Conservation (phyloP, 164 flowering plant species). For the Kalanchoe fedtschenkoi region DNA sequence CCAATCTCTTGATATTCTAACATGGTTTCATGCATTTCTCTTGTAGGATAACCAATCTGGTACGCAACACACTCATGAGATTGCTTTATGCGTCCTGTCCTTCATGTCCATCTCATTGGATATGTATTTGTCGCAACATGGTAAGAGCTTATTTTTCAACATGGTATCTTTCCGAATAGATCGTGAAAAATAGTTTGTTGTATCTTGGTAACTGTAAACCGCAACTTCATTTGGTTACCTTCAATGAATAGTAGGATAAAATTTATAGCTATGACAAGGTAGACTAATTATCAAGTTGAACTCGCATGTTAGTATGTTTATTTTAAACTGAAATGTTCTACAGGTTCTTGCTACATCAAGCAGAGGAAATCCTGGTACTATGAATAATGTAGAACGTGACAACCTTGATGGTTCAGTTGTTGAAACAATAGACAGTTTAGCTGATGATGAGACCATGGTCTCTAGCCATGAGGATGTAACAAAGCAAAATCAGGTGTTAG, state of each 20-base stretch:
- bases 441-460: conserved; percentile 93
- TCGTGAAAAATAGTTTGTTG: neutral
- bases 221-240: too few relatives aligned
- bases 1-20: neutral
- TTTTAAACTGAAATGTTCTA: conserved; percentile 13
- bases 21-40: neutral
- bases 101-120: conserved; percentile 76
- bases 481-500: conserved; percentile 18
- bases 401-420: conserved; percentile 26
- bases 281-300: neutral
- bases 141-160: conserved; percentile 24
- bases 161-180: neutral
- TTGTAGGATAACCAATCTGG: conserved; percentile 75
- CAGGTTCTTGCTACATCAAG: conserved; percentile 72
- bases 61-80: conserved; percentile 60
- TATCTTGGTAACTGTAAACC: neutral
- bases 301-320: neutral
- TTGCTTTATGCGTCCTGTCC: conserved; percentile 82
- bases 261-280: neutral
- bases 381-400: conserved; percentile 23
- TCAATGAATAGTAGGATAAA: neutral
- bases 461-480: conserved; percentile 28
- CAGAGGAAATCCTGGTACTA: conserved; percentile 23
- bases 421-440: conserved; percentile 41
- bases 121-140: conserved; percentile 63